Base-by-base conservation (phyloP, 164 flowering plant species). In the Nelumbo lutea region DNA sequence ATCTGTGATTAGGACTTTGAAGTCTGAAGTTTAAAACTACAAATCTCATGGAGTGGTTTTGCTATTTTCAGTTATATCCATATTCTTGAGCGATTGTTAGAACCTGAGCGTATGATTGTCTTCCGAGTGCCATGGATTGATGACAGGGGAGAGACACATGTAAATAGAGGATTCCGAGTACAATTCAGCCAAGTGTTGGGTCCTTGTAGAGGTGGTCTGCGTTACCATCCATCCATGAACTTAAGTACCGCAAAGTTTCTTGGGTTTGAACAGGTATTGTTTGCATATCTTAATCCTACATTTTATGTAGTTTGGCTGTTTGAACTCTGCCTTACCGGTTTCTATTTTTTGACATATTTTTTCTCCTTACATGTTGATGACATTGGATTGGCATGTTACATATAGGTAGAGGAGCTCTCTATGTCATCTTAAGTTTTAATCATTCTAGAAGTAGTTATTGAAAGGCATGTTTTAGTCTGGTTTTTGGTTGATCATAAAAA, bases 61-160 rank as follows among this genome's bases (percentile, higher is more conserved):
- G n/a, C 42, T 75, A 6, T 80, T 82, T 81, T 72, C 85, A 96
- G 98, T 78, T 93, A 88, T 84, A 90, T 86, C 67, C 90, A 84
- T 76, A 88, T 91, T 68, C 82, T 96, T 88, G 99, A 96, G 79
- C 95, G 97, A 42, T 77, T 93, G 77, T 70, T 96, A 76, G 99
- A 96, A 79, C 98, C 99, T 61, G 99, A 96, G 79, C 89, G 99
- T 42, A 81, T 80, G 79, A 78, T 96, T 68, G 71, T 93, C 42
- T 96, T 96, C 70, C 89, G 98, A 83, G 98, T 96, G 75, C 96
- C 99, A 44, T 96, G 99, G 99, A 79, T 90, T 65, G 99, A 96
- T 81, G 99, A 96, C 75, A 85, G 93, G 74, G 97, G 98, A 74
- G 98, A 90, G 76, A 87, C 88, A 43, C 97, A 96, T 80, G 95